Evolutionary conservation across 768 basidiomycete genomes (phyloP).

Genomic region (Agaricus bisporus): DNA sequence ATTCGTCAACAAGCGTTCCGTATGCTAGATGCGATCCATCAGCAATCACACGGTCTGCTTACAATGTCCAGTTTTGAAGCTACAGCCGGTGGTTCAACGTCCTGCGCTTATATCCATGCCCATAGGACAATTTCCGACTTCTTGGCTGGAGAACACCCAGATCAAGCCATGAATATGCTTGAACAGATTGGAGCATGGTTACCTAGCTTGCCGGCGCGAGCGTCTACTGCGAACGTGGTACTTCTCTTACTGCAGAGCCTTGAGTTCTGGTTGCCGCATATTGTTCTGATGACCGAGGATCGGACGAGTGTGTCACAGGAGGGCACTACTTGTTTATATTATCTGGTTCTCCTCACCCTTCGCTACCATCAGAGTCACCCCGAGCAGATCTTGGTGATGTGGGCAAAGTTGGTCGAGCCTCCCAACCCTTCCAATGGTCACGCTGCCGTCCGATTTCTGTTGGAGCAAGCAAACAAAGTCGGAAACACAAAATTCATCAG

Average conservation of each 20-base stretch:
- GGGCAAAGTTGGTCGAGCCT: constrained; percentile 71
- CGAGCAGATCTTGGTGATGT: constrained; percentile 75
- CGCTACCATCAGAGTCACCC: constrained; percentile 69
- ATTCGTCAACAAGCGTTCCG: constrained; percentile 75
- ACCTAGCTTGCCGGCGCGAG: constrained; percentile 50
- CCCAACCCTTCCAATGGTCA: constrained; percentile 71
- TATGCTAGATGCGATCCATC: constrained; percentile 68
- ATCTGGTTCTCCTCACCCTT: constrained; percentile 78
- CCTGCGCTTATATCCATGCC: constrained; percentile 75
- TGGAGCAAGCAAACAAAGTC: constrained; percentile 84
- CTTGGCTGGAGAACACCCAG: constrained; percentile 72
- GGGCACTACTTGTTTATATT: constrained; percentile 64
- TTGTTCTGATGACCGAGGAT: constrained; percentile 63
- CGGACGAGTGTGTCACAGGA: constrained; percentile 48
- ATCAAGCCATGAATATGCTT: constrained; percentile 58
- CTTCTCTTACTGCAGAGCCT: constrained; percentile 71
- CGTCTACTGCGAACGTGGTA: constrained; percentile 37
- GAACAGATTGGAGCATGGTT: constrained; percentile 68
- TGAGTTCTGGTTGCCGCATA: constrained; percentile 77
- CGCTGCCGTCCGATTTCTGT: constrained; percentile 73
- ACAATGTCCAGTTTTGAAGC: constrained; percentile 71
- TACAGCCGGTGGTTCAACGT: constrained; percentile 61
- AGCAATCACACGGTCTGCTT: constrained; percentile 58
- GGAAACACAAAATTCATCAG: constrained; percentile 72
- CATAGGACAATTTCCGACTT: constrained; percentile 73